A percentile compares a stretch with the other conserved stretches of the same genome.
Evolutionary conservation across 225 moss, liverwort and hornwort species (phyloP).

Genomic region (Rhytidiadelphus loreus): DNA sequence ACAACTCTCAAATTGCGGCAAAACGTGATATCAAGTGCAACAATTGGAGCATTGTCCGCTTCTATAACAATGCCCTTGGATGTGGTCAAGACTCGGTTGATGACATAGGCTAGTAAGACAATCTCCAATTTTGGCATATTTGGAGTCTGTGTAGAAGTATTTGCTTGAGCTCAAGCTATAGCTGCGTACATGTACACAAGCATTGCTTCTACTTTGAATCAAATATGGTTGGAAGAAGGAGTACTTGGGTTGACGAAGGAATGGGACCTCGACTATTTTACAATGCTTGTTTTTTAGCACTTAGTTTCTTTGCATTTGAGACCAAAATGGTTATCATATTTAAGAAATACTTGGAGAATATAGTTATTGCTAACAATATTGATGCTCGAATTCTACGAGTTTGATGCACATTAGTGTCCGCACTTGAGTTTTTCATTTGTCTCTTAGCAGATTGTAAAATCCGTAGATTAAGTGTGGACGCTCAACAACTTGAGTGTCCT

Average conservation of each 20-base stretch:
- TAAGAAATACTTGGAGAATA: slow-evolving; percentile 40
- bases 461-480: background rate
- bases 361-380: slow-evolving; percentile 5
- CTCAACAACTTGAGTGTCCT: slow-evolving; percentile 3
- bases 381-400: background rate
- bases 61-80: slow-evolving; percentile 67
- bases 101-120: slow-evolving; percentile 64
- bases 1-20: slow-evolving; percentile 60
- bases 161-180: slow-evolving; percentile 63
- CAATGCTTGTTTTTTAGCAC: slow-evolving; percentile 69
- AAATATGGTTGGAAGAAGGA: slow-evolving; percentile 71
- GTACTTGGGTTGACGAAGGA: slow-evolving; percentile 40
- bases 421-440: background rate
- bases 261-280: slow-evolving; percentile 62
- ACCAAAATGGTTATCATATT: slow-evolving; percentile 49
- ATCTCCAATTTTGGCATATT: slow-evolving; percentile 37
- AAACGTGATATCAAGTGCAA: slow-evolving; percentile 64
- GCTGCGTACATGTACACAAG: slow-evolving; percentile 66
- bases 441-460: background rate
- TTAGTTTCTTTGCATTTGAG: slow-evolving; percentile 75
- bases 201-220: slow-evolving; percentile 49
- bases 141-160: slow-evolving; percentile 55
- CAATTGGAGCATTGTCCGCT: slow-evolving; percentile 65
- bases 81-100: slow-evolving; percentile 75
- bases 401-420: slow-evolving; percentile 27